phyloP scores from a whole-genome alignment of 805 yeast species.

The Debaryomyces prosopidis region DNA sequence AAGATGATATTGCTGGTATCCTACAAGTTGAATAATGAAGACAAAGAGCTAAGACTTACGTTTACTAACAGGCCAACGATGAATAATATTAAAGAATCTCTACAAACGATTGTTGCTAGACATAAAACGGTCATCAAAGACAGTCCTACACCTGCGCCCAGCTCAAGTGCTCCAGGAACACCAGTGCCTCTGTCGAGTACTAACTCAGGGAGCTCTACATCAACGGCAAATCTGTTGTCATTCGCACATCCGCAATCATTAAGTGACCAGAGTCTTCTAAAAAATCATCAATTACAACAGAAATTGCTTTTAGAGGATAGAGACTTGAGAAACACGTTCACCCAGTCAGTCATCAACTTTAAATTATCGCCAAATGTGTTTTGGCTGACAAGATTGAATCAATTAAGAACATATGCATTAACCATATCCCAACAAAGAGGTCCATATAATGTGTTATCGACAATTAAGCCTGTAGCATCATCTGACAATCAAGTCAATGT shows the following conservation, averaged over 20 bases:
- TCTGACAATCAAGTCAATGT: constrained; percentile 93
- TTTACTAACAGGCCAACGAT: constrained; percentile 74
- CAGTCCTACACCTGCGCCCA: constrained; percentile 16
- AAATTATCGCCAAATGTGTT: constrained; percentile 80
- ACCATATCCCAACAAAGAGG: constrained; percentile 84
- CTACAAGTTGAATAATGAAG: constrained; percentile 39
- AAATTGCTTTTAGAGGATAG: constrained; percentile 69
- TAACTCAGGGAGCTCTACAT: constrained; percentile 2
- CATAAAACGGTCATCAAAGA: constrained; percentile 55
- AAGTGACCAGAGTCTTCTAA: constrained; percentile 52
- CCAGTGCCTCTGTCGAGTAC: constrained; percentile 6
- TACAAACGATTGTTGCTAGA: constrained; percentile 69
- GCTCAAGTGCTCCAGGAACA: constrained; percentile 3
- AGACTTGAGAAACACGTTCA: constrained; percentile 69
- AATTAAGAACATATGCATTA: constrained; percentile 82
- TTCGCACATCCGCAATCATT: constrained; percentile 27
- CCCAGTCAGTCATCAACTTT: constrained; percentile 80
- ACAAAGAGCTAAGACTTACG: constrained; percentile 45
- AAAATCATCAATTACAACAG: constrained; percentile 78
- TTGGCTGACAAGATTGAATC: constrained; percentile 81
- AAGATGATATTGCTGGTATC: constrained; percentile 66
- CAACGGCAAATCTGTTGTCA: constrained; percentile 15
- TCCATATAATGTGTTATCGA: constrained; percentile 89
- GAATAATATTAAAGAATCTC: constrained; percentile 67
- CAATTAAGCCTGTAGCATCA: constrained; percentile 91